Percentiles rank a stretch among this genome's conserved stretches.
These are phyloP conservation scores for Linaria vulgaris DNA, from an alignment of 257 asterid genomes.

Conservation along the genomic window DNA sequence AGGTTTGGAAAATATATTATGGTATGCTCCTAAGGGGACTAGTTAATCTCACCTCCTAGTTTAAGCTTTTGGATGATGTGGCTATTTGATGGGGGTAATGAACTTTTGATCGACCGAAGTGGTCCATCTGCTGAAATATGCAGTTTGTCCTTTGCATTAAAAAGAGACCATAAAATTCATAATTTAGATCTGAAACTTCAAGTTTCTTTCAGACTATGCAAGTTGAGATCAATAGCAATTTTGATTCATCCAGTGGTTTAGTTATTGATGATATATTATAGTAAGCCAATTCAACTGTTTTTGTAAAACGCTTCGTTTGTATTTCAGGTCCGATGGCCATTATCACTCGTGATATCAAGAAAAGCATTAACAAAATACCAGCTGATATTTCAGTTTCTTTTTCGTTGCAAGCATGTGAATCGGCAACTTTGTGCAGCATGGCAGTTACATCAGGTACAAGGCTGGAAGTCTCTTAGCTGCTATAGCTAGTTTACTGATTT, in stretches of 20 bases:
- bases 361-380: constrained; percentile 90
- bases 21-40: no score
- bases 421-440: constrained; percentile 98
- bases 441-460: constrained; percentile 87
- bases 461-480: not conserved
- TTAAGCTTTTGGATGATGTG: not conserved
- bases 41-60: not conserved
- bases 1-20: no score
- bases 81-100: not conserved
- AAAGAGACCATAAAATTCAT: not conserved
- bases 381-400: constrained; percentile 80
- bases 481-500: constrained; percentile 13
- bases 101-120: not conserved
- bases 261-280: constrained; percentile 4
- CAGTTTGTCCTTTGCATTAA: no score
- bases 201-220: constrained; percentile 2
- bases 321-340: constrained; percentile 91
- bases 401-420: constrained; percentile 93
- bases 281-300: constrained; percentile 4
- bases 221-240: constrained; percentile 8
- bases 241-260: constrained; percentile 17
- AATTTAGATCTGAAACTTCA: constrained; percentile 5
- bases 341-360: constrained; percentile 90
- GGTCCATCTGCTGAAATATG: constrained; percentile 13
- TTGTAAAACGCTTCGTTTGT: constrained; percentile 16